Evolutionary conservation across 2,329 filamentous ascomycete species (phyloP), one percentile per base, ranked within the genome.

Genomic region (Thermochaetoides dissita): DNA sequence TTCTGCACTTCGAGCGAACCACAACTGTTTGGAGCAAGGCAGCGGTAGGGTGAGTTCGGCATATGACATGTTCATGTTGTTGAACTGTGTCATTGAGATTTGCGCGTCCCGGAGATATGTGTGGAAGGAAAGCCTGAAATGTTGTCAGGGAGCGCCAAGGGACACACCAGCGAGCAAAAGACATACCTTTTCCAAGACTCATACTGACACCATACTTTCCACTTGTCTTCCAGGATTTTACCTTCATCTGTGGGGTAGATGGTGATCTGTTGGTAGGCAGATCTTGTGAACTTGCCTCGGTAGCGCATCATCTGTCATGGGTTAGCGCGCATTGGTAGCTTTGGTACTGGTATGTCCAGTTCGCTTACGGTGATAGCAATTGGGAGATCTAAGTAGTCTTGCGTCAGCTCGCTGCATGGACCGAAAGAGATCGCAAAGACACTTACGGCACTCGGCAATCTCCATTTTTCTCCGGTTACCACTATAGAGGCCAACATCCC

Each of bases 1-100:
- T 11, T 63, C 54, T 2, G 81, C 77, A 0, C 69, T 70, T 30
- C 69, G 67, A 2, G 81, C 80, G 38, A 74, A 68, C 81, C 81
- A 87, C 2, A 86, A 57, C 9, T 71, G 66, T 41, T 70, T 67
- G 0, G 73, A 63, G 46, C 72, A 72, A 0, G 81, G 81, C 0
- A 86, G 58, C 1, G 79, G 78, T 3, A 84, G 60, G 4, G 73
- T 73, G 38, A 85, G 61, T 51, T 85, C 81, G 0, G 77, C 69
- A 51, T 83, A 85, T 0, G 79, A 81, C 49, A 84, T 74, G 12
- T 76, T 62, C 0, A 79, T 76, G 45, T 72, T 78, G 17, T 72
- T 75, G 41, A 81, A 64, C 4, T 81, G 66, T 1, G 76, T 74
- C 63, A 85, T 79, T 2, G 81, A 82, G 4, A 72, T 68, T 46